These are phyloP conservation scores for Lachancea nothofagi DNA, from an alignment of 805 yeast species.

Conservation along the genomic window DNA sequence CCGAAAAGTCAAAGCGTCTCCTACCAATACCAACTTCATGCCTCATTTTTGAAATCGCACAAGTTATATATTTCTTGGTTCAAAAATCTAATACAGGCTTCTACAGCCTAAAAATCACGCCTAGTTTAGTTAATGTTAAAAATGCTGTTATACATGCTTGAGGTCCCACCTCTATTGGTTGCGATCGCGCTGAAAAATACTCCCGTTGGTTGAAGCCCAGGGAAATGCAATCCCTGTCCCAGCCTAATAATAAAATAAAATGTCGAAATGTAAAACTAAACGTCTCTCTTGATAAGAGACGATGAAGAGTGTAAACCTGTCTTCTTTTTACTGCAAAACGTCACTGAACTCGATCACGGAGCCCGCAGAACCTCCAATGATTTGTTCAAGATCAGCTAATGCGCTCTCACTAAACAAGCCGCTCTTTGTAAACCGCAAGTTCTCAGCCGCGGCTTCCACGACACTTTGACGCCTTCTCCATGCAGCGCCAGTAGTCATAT, in stretches of 20 bases:
- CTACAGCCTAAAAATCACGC: not conserved
- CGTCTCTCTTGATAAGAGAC: too few species aligned
- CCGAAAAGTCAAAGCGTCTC: too few species aligned
- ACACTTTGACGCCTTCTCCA: conserved; percentile 59
- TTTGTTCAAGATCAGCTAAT: conserved; percentile 67
- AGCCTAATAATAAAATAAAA: not conserved
- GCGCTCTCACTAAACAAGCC: conserved; percentile 75
- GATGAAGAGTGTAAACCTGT: too few species aligned
- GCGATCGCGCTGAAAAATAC: not conserved
- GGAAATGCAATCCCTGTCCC: not conserved
- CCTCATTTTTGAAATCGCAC: too few species aligned
- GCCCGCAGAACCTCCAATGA: conserved; percentile 17
- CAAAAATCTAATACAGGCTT: not conserved
- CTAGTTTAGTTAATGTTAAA: conserved; percentile 3
- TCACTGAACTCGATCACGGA: conserved; percentile 9
- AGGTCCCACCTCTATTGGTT: conserved; percentile 1
- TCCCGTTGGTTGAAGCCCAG: not conserved
- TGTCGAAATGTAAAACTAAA: not conserved
- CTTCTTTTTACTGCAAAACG: conserved; percentile 7
- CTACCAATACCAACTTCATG: too few species aligned
- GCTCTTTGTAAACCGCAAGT: conserved; percentile 64
- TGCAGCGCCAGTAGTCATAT: conserved; percentile 23
- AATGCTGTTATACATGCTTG: conserved; percentile 2
- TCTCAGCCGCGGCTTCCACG: conserved; percentile 72
- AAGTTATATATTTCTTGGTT: not conserved